Percentiles rank a stretch among this genome's conserved stretches.
phyloP scores from a whole-genome alignment of 495 filamentous ascomycete genomes.

The Gamarada debralockiae region DNA sequence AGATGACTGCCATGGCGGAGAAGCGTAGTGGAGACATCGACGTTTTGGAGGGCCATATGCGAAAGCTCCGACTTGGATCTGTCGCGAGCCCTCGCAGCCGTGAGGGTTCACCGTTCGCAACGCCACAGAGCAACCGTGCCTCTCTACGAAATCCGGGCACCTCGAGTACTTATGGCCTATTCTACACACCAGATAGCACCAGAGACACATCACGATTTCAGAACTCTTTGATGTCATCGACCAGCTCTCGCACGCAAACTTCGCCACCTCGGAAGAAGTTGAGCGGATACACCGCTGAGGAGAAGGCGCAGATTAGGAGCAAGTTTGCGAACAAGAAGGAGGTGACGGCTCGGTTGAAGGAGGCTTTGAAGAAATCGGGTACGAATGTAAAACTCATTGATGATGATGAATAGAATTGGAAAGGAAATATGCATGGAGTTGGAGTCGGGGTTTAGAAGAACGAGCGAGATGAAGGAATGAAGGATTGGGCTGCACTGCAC shows the following conservation, averaged over 20 bases:
- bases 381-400: conserved; percentile 26
- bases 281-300: conserved; percentile 45
- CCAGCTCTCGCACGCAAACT: conserved; percentile 13
- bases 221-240: conserved; percentile 24
- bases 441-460: too few species aligned
- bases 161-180: conserved; percentile 25
- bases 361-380: conserved; percentile 31
- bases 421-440: too few species aligned
- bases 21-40: conserved; percentile 84
- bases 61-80: conserved; percentile 57
- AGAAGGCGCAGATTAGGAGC: conserved; percentile 45
- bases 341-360: conserved; percentile 41
- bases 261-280: conserved; percentile 50
- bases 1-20: conserved; percentile 90
- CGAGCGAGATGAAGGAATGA: too few species aligned
- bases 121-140: conserved; percentile 42
- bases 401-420: conserved; percentile 4
- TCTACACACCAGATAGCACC: conserved; percentile 34
- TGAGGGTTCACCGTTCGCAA: conserved; percentile 58
- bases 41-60: conserved; percentile 80
- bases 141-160: conserved; percentile 28
- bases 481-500: too few species aligned
- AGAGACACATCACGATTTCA: conserved; percentile 19
- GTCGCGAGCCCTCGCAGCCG: conserved; percentile 43
- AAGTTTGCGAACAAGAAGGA: conserved; percentile 52